phyloP scores from a whole-genome alignment of 1,284 basidiomycete genomes.

The Serendipita sp. region DNA sequence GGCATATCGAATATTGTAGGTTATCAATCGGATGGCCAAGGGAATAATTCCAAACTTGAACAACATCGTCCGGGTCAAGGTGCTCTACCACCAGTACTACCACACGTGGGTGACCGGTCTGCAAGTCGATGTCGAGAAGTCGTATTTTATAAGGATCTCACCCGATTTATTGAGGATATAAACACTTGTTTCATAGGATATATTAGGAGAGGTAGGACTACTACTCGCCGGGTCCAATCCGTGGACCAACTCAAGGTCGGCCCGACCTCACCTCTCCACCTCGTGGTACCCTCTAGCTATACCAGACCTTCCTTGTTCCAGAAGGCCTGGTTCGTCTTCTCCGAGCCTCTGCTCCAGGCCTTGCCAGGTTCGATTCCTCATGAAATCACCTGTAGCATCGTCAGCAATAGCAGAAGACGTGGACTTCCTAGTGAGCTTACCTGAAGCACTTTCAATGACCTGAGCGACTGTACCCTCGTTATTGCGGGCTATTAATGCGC shows the following conservation, averaged over 20 bases:
- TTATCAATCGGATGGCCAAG: not conserved
- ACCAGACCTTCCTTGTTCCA: slow-evolving; percentile 83
- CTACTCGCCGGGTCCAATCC: too few relatives aligned
- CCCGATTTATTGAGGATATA: not conserved
- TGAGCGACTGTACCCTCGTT: slow-evolving; percentile 44
- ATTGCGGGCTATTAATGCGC: slow-evolving; percentile 29
- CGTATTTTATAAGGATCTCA: not conserved
- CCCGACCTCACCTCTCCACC: not conserved
- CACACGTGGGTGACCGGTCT: not conserved
- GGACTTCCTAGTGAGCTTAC: slow-evolving; percentile 25
- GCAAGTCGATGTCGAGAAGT: too few relatives aligned
- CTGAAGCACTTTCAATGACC: slow-evolving; percentile 55
- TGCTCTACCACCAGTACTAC: not conserved
- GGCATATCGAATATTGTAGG: not conserved
- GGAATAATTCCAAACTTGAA: not conserved
- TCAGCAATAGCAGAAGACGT: slow-evolving; percentile 8
- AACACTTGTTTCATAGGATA: too few relatives aligned
- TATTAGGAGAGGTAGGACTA: too few relatives aligned
- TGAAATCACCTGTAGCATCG: slow-evolving; percentile 40
- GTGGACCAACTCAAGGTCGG: too few relatives aligned
- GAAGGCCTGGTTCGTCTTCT: slow-evolving; percentile 60
- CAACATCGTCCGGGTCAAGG: not conserved
- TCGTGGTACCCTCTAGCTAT: slow-evolving; percentile 74
- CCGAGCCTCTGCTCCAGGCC: slow-evolving; percentile 76
- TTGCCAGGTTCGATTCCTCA: slow-evolving; percentile 58